Conservation (phyloP, 768 basidiomycete species). For the Naematelia encephala region DNA sequence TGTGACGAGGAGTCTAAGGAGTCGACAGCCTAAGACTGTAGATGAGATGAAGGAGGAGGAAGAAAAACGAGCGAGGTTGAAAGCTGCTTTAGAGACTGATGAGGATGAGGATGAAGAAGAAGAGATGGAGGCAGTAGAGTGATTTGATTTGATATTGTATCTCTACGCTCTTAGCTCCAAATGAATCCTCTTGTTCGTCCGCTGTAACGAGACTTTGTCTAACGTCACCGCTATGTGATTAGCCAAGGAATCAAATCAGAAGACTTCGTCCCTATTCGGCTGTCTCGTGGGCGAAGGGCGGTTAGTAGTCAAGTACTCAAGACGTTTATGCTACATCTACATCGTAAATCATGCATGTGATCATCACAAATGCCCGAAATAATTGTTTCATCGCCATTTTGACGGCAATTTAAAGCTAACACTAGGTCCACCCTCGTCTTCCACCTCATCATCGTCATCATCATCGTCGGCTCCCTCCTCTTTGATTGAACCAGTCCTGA, state of each 20-base stretch:
- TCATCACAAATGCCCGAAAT: background rate
- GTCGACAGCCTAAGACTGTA: constrained; percentile 59
- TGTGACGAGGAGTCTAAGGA: constrained; percentile 60
- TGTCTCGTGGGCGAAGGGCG: too few species aligned
- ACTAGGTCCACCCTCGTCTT: background rate
- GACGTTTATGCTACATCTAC: background rate
- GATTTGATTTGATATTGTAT: background rate
- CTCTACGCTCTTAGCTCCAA: background rate
- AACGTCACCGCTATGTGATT: too few species aligned
- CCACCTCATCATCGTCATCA: background rate
- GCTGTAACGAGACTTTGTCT: too few species aligned
- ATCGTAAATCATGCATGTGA: background rate
- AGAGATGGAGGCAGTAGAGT: constrained; percentile 4
- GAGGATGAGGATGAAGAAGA: background rate
- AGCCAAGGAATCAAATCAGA: too few species aligned
- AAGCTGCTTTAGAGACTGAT: constrained; percentile 16
- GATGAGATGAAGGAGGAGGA: constrained; percentile 57
- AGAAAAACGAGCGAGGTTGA: constrained; percentile 53
- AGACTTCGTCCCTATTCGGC: too few species aligned
- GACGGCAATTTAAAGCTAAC: background rate
- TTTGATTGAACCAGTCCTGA: constrained; percentile 23
- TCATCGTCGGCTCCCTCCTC: background rate
- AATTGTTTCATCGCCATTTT: background rate
- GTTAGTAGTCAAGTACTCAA: background rate
- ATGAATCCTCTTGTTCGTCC: too few species aligned